Conservation (phyloP, 2,329 filamentous ascomycete species). For the Aspergillus ochraceoroseus region DNA sequence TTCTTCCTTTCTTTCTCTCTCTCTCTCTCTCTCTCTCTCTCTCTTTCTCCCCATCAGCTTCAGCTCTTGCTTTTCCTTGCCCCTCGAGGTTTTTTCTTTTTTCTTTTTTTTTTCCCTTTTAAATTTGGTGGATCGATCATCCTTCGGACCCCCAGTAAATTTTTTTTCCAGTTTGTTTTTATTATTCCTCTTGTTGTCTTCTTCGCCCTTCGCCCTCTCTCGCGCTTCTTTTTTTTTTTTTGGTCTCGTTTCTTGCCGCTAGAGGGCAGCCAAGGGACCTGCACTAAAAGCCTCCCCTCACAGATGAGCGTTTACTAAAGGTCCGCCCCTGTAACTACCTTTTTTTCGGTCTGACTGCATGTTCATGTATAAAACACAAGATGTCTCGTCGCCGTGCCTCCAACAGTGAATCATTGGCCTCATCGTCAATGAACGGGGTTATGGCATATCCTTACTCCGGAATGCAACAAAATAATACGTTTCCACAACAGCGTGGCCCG, state of each 20-base stretch:
- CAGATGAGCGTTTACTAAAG: slow-evolving; percentile 19
- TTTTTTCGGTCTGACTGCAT: slow-evolving; percentile 13
- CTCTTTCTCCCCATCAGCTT: slow-evolving; percentile 13
- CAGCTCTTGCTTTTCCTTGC: slow-evolving; percentile 8
- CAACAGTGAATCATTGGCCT: slow-evolving; percentile 32
- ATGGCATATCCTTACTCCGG: slow-evolving; percentile 34
- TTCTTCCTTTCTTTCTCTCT: slow-evolving; percentile 1
- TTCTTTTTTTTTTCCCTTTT: slow-evolving; percentile 3
- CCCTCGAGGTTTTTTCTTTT: slow-evolving; percentile 4
- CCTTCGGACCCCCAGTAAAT: slow-evolving; percentile 1
- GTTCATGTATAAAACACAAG: slow-evolving; percentile 21
- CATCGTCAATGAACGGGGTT: slow-evolving; percentile 32
- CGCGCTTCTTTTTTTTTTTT: slow-evolving; percentile 3
- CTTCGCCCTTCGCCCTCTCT: neutral
- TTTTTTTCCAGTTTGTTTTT: slow-evolving; percentile 1
- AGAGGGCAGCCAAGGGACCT: slow-evolving; percentile 15
- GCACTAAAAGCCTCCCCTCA: slow-evolving; percentile 13
- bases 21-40: neutral
- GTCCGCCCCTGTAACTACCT: slow-evolving; percentile 8
- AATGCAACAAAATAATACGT: slow-evolving; percentile 22
- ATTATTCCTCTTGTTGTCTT: slow-evolving; percentile 6
- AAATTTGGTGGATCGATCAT: slow-evolving; percentile 7
- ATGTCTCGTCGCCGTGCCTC: slow-evolving; percentile 40
- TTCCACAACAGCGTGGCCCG: slow-evolving; percentile 32
- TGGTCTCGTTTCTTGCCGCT: slow-evolving; percentile 13